Conservation (phyloP, 371 early-diverging fungal genomes). For the Mucor ambiguus region DNA sequence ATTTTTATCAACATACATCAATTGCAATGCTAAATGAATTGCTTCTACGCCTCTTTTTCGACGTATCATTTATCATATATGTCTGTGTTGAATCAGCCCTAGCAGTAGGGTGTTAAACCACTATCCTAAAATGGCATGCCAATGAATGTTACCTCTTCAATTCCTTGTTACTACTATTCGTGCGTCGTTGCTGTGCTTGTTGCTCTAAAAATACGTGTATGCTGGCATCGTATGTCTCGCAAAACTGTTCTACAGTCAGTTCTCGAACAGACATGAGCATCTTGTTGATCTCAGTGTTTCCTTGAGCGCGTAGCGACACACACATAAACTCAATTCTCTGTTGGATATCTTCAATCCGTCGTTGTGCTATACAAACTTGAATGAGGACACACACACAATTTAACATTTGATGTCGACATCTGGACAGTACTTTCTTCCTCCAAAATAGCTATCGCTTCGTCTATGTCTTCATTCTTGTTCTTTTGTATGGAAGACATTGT, state of each 20-base stretch:
- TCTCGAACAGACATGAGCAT: constrained; percentile 25
- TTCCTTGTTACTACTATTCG: neutral
- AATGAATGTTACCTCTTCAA: neutral
- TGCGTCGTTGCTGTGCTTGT: neutral
- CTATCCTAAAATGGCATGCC: neutral
- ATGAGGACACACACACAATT: neutral
- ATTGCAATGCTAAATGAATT: neutral
- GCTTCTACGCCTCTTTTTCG: neutral
- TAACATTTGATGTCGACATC: neutral
- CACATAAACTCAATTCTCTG: constrained; percentile 34
- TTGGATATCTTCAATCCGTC: constrained; percentile 31
- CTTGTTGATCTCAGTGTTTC: constrained; percentile 30
- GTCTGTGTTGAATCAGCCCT: neutral
- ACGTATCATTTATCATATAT: neutral
- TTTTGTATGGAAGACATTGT: neutral
- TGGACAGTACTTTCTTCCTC: constrained; percentile 12
- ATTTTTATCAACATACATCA: neutral
- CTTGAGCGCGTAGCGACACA: constrained; percentile 32
- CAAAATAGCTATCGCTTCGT: constrained; percentile 10
- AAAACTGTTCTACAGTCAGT: constrained; percentile 37
- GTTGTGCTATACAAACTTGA: constrained; percentile 14
- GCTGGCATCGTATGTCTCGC: constrained; percentile 27
- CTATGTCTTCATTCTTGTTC: constrained; percentile 1
- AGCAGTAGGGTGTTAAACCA: neutral
- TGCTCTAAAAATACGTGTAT: constrained; percentile 21